These are phyloP conservation scores for Termitomyces sp. DNA, from an alignment of 768 basidiomycete species.

Conservation along the genomic window DNA sequence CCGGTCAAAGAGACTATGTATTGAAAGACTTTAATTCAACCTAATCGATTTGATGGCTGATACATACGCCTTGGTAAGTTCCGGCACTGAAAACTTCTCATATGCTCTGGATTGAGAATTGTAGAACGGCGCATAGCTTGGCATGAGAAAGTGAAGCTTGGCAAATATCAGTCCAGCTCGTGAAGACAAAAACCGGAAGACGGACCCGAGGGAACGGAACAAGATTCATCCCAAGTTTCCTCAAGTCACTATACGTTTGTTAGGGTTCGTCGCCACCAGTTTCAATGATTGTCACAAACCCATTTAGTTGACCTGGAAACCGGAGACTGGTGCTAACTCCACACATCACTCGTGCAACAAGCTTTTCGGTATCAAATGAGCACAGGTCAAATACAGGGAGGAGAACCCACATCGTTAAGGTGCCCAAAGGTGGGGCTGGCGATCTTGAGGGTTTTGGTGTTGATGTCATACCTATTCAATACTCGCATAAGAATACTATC, in stretches of 20 bases:
- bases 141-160: constrained; percentile 94
- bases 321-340: constrained; percentile 89
- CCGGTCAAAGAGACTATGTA: constrained; percentile 74
- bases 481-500: not conserved
- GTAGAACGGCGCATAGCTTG: constrained; percentile 88
- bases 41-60: not conserved
- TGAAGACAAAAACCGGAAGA: constrained; percentile 1
- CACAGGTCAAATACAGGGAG: not conserved
- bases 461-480: constrained; percentile 61
- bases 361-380: constrained; percentile 17
- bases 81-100: constrained; percentile 53
- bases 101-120: constrained; percentile 59
- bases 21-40: not conserved
- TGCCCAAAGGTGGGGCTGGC: constrained; percentile 57
- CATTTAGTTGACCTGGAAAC: constrained; percentile 92
- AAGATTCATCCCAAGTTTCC: constrained; percentile 90
- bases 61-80: constrained; percentile 69
- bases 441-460: constrained; percentile 57
- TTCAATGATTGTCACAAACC: constrained; percentile 37
- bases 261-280: not conserved
- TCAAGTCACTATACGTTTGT: constrained; percentile 53
- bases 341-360: constrained; percentile 89
- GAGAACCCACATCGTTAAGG: constrained; percentile 55
- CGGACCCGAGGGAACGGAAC: constrained; percentile 90
- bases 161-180: not conserved